A percentile compares a stretch with the other conserved stretches of the same genome.
Conservation (phyloP, 176 grass and related monocot genomes). For the Leersia perrieri region DNA sequence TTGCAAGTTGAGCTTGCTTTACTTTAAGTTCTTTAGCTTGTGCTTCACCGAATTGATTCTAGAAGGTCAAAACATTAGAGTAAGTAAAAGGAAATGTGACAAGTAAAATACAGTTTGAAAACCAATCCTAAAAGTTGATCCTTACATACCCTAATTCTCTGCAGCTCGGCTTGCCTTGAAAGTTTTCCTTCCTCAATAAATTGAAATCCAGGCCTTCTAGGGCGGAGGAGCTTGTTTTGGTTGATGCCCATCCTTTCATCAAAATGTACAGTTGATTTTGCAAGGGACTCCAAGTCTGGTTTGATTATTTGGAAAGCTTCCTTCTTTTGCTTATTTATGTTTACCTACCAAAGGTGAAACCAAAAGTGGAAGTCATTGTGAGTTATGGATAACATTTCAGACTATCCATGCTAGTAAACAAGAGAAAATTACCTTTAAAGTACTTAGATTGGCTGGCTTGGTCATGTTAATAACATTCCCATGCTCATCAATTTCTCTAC, state of each 20-base stretch:
- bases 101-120: constrained; percentile 4
- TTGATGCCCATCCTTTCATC: constrained; percentile 90
- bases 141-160: constrained; percentile 72
- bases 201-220: constrained; percentile 83
- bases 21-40: constrained; percentile 89
- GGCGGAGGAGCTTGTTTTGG: constrained; percentile 81
- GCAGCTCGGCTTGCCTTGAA: constrained; percentile 86
- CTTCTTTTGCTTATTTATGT: constrained; percentile 98
- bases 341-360: constrained; percentile 57
- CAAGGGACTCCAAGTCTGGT: constrained; percentile 89
- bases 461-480: constrained; percentile 77
- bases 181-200: constrained; percentile 89
- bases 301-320: constrained; percentile 98
- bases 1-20: constrained; percentile 91
- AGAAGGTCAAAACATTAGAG: constrained; percentile 14
- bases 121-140: constrained; percentile 10
- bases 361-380: constrained; percentile 4
- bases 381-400: constrained; percentile 7
- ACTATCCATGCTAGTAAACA: not conserved
- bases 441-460: constrained; percentile 81
- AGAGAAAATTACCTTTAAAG: constrained; percentile 67
- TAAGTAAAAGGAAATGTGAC: constrained; percentile 17
- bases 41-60: constrained; percentile 99
- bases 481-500: constrained; percentile 92
- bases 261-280: constrained; percentile 77